Base-by-base conservation (phyloP, 768 basidiomycete species). In the Rhizopogon sp. region DNA sequence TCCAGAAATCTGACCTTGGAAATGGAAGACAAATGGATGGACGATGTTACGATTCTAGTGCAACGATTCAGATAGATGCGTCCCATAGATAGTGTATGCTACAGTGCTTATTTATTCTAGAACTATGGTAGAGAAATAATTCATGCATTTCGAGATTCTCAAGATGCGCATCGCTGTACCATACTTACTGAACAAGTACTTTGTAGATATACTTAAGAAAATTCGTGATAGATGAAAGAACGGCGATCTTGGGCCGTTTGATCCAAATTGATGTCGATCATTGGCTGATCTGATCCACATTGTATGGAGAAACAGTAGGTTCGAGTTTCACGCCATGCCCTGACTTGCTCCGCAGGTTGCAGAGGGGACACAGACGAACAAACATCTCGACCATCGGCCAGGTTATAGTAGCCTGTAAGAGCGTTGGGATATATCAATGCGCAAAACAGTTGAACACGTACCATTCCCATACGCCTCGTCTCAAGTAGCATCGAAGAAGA, bases 361-460 rank as follows among this genome's bases (percentile, higher is more conserved):
- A 79, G 20, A 76, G 56, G 0, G 85, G 86, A 60, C 86, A 88
- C 41, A 86, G 67, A 33, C 77, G 78, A 40, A 77, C 72, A 67
- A 87, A 88, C 39, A 81, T 77, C 64, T 88, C 86, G 5, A 81
- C 76, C 83, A 88, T 88, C 3, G 86, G 83, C 85, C 84, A 88
- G 7, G 85, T 87, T 53, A 88, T 78, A 22, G 74, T 74, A 28
- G 83, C 79, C 86, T 88, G 43, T n/a, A n/a, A 40, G 49, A 56
- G 20, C 56, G 31, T 35, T 56, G 25, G 3, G 55, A 43, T 53
- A 47, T 52, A 50, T 33, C n/a, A 52, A 50, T 47, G 22, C 13
- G 5, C 10, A 5, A 50, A 42, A 57, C 9, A 28, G 37, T 7
- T 39, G 50, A 54, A 33, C 28, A 72, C 84, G 70, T 62, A 87